phyloP scores from a whole-genome alignment of 2,329 filamentous ascomycete species.

The Diaporthe sp. region DNA sequence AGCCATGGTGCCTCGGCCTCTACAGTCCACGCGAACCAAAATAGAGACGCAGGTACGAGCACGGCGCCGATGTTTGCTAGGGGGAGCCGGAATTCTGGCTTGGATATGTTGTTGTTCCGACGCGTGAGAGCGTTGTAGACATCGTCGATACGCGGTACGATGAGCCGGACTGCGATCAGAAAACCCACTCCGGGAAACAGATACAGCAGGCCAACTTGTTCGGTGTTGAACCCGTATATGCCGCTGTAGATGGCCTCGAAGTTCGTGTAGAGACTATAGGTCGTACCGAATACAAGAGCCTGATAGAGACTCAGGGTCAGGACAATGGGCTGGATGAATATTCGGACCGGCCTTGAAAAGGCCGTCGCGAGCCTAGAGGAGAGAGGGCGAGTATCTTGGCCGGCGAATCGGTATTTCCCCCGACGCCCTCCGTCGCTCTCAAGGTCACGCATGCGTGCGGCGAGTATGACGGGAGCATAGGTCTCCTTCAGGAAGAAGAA shows the following conservation, averaged over 20 bases:
- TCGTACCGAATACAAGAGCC: conserved; percentile 36
- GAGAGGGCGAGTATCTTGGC: conserved; percentile 29
- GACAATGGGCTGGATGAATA: conserved; percentile 37
- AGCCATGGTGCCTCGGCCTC: conserved; percentile 49
- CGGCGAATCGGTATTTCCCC: conserved; percentile 23
- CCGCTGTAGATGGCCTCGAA: conserved; percentile 36
- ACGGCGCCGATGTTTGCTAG: conserved; percentile 36
- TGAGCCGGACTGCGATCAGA: conserved; percentile 32
- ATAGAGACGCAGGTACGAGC: conserved; percentile 58
- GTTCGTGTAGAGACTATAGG: conserved; percentile 37
- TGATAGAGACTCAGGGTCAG: conserved; percentile 37
- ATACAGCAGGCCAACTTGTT: conserved; percentile 36
- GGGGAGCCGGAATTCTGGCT: conserved; percentile 36
- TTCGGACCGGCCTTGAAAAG: conserved; percentile 35
- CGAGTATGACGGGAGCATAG: conserved; percentile 29
- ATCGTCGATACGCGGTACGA: conserved; percentile 37
- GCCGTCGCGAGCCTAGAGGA: conserved; percentile 26
- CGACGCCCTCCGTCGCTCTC: not conserved
- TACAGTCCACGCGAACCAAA: conserved; percentile 48
- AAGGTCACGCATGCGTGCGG: conserved; percentile 21
- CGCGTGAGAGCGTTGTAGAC: conserved; percentile 35
- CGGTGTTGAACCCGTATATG: conserved; percentile 36
- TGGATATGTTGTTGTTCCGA: conserved; percentile 30
- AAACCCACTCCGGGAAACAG: conserved; percentile 34
- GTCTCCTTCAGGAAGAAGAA: conserved; percentile 37